These are phyloP conservation scores for Paraphoma chrysanthemicola DNA, from an alignment of 2,329 filamentous ascomycete genomes.

Conservation along the genomic window DNA sequence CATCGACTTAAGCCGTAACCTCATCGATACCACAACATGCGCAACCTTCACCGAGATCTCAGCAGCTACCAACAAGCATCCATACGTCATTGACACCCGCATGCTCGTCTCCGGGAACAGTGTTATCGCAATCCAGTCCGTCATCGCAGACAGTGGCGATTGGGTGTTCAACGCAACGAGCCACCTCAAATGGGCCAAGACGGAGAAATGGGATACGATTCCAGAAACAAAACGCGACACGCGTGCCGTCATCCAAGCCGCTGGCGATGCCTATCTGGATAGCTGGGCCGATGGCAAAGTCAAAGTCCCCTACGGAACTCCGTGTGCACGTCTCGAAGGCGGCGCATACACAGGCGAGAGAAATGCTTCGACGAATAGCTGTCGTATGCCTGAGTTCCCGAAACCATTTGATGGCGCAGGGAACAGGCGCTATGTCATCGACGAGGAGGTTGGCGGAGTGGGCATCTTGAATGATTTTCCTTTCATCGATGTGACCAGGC, in stretches of 20 bases:
- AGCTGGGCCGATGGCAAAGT: constrained; percentile 30
- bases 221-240: constrained; percentile 15
- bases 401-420: constrained; percentile 19
- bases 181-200: constrained; percentile 12
- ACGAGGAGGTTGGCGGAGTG: constrained; percentile 29
- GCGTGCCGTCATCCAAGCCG: constrained; percentile 24
- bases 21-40: constrained; percentile 28
- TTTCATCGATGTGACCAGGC: constrained; percentile 32
- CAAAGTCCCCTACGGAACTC: constrained; percentile 32
- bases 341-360: constrained; percentile 29
- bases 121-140: constrained; percentile 18
- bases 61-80: constrained; percentile 21
- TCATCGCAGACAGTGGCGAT: constrained; percentile 26
- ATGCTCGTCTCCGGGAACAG: constrained; percentile 15
- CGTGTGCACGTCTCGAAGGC: constrained; percentile 36
- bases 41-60: constrained; percentile 27
- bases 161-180: constrained; percentile 31
- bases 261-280: constrained; percentile 33
- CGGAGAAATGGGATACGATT: constrained; percentile 23
- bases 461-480: constrained; percentile 35
- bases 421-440: constrained; percentile 32
- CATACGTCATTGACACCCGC: constrained; percentile 28
- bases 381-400: constrained; percentile 33
- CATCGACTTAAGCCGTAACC: constrained; percentile 24
- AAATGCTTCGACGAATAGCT: constrained; percentile 19